phyloP scores from a whole-genome alignment of 441 rosid genomes.

The Euphorbia celastroides region DNA sequence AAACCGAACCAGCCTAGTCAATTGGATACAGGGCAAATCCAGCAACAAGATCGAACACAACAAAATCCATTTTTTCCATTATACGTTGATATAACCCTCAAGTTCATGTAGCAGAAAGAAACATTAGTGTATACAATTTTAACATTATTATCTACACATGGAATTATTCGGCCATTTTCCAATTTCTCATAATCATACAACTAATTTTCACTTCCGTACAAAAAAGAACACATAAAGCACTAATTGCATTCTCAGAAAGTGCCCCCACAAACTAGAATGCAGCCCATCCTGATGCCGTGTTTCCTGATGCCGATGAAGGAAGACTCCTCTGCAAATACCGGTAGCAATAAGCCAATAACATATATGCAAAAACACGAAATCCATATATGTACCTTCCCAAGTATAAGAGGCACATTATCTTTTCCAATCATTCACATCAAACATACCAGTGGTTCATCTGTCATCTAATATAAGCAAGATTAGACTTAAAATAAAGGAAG shows the following conservation, averaged over 20 bases:
- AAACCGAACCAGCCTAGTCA: too few species aligned
- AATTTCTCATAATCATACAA: constrained; percentile 14
- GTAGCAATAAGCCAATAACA: neutral
- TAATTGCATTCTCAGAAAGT: constrained; percentile 19
- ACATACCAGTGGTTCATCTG: neutral
- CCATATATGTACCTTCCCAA: too few species aligned
- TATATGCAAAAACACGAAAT: neutral
- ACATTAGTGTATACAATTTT: constrained; percentile 14
- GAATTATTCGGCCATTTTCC: constrained; percentile 22
- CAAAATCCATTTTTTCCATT: constrained; percentile 12
- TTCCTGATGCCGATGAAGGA: constrained; percentile 57
- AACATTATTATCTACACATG: constrained; percentile 30
- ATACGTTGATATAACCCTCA: constrained; percentile 9
- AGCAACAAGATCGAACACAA: constrained; percentile 1
- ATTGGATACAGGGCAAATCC: neutral
- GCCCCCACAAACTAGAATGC: constrained; percentile 49
- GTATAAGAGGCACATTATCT: neutral
- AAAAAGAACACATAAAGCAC: constrained; percentile 14
- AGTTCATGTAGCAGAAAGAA: constrained; percentile 11
- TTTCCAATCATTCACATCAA: neutral
- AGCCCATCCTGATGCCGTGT: constrained; percentile 86
- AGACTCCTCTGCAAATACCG: constrained; percentile 63
- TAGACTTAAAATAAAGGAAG: neutral
- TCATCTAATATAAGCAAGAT: neutral
- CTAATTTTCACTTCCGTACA: constrained; percentile 6